Percentiles rank a stretch among this genome's conserved stretches.
Evolutionary conservation across 2,329 filamentous ascomycete genomes (phyloP).

Genomic region (Fusarium chuoi): DNA sequence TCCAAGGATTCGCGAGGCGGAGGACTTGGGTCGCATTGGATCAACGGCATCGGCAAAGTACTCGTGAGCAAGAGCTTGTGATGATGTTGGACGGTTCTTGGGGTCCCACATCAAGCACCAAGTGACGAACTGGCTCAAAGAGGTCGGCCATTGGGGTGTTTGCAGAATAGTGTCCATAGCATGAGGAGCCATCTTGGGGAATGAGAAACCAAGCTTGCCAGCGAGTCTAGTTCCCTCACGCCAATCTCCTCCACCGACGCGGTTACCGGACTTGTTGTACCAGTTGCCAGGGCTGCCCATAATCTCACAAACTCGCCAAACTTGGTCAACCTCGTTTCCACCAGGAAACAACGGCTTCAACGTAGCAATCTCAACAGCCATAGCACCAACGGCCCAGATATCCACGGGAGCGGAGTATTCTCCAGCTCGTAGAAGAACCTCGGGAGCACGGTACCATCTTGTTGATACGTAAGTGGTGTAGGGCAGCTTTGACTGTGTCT

Average conservation of each 20-base stretch:
- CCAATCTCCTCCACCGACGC: constrained; percentile 96
- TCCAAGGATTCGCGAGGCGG: constrained; percentile 82
- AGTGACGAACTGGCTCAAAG: constrained; percentile 91
- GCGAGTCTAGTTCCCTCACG: constrained; percentile 92
- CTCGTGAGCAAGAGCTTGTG: constrained; percentile 93
- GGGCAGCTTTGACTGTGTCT: constrained; percentile 94
- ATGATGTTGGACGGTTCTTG: constrained; percentile 87
- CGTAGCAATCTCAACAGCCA: constrained; percentile 98
- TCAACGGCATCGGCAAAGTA: constrained; percentile 95
- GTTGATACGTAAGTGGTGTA: constrained; percentile 99
- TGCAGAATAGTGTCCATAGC: constrained; percentile 94
- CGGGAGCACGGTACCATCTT: constrained; percentile 96
- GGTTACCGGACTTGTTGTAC: constrained; percentile 90
- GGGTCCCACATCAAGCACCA: constrained; percentile 99
- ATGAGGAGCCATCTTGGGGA: constrained; percentile 99
- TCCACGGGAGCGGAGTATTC: constrained; percentile 98
- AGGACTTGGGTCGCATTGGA: constrained; percentile 90
- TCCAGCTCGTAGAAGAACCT: constrained; percentile 91
- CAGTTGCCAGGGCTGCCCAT: constrained; percentile 99
- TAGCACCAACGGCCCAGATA: constrained; percentile 97
- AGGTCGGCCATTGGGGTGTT: constrained; percentile 88
- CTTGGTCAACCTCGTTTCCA: constrained; percentile 97
- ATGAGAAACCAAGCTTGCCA: constrained; percentile 96
- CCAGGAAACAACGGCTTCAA: constrained; percentile 97
- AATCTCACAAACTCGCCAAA: constrained; percentile 98